phyloP scores from a whole-genome alignment of 768 basidiomycete species.

The Pleurotus tuoliensis region DNA sequence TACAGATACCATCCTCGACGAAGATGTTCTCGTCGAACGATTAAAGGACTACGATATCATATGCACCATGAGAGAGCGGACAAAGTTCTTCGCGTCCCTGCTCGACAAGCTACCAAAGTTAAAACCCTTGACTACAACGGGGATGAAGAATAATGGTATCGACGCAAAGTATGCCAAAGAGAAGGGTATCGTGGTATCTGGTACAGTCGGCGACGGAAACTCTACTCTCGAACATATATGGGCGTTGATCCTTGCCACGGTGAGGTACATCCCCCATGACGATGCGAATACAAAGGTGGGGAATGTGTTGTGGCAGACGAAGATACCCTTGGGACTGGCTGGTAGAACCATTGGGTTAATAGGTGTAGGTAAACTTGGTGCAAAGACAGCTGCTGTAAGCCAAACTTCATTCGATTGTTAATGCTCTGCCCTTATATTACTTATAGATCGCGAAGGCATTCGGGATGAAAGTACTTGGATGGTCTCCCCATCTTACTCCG shows the following conservation, averaged over 20 bases:
- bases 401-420: background rate
- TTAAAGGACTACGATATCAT: conserved; percentile 52
- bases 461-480: conserved; percentile 55
- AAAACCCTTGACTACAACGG: conserved; percentile 58
- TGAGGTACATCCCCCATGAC: conserved; percentile 45
- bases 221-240: conserved; percentile 64
- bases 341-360: conserved; percentile 59
- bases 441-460: conserved; percentile 57
- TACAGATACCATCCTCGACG: conserved; percentile 47
- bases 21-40: conserved; percentile 44
- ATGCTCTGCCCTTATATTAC: background rate
- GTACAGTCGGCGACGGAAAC: conserved; percentile 39
- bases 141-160: conserved; percentile 43
- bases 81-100: conserved; percentile 46
- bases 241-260: conserved; percentile 52
- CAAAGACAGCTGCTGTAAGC: conserved; percentile 43
- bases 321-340: conserved; percentile 43
- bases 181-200: conserved; percentile 49
- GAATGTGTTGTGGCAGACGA: conserved; percentile 51
- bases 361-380: conserved; percentile 58
- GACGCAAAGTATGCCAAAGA: conserved; percentile 41
- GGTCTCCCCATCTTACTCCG: conserved; percentile 62
- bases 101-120: conserved; percentile 57
- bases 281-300: conserved; percentile 41
- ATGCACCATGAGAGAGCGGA: conserved; percentile 66